A percentile compares a stretch with the other conserved stretches of the same genome.
These are phyloP conservation scores for Rhizodiscina lignyota DNA, from an alignment of 495 filamentous ascomycete species.

Conservation along the genomic window DNA sequence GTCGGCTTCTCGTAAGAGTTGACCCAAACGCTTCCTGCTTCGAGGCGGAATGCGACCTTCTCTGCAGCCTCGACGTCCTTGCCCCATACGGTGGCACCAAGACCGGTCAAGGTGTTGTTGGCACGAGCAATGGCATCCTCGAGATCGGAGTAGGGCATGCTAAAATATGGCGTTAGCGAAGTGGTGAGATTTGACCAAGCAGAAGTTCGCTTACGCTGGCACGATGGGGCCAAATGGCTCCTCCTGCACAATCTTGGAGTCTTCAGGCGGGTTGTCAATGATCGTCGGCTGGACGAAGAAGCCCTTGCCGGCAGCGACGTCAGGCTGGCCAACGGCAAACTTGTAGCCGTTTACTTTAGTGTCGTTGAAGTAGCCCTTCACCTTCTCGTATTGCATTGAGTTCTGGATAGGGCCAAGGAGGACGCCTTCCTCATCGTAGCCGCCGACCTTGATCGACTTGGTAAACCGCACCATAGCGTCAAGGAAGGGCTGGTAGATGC, in stretches of 20 bases:
- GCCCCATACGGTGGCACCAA: constrained; percentile 34
- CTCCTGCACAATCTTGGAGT: constrained; percentile 30
- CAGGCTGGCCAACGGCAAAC: constrained; percentile 25
- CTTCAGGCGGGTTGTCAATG: constrained; percentile 39
- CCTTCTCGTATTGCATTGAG: constrained; percentile 27
- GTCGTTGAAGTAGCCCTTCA: constrained; percentile 28
- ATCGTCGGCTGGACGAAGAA: constrained; percentile 40
- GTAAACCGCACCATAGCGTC: constrained; percentile 36
- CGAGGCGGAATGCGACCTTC: constrained; percentile 24
- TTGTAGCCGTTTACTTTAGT: constrained; percentile 23
- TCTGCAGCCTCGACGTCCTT: constrained; percentile 26
- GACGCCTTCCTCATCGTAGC: constrained; percentile 15
- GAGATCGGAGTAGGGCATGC: constrained; percentile 30
- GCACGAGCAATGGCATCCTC: constrained; percentile 33
- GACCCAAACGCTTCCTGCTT: constrained; percentile 30
- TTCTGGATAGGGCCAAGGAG: constrained; percentile 37
- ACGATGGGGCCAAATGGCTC: constrained; percentile 32
- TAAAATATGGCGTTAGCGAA: no score
- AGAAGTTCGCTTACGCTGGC: no score
- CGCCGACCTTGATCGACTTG: constrained; percentile 24
- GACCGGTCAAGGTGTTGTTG: constrained; percentile 29
- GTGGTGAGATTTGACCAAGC: no score
- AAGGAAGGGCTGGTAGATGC: constrained; percentile 46
- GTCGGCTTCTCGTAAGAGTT: constrained; percentile 27
- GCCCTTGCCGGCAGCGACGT: constrained; percentile 22